These are phyloP conservation scores for Lomentospora prolificans DNA, from an alignment of 2,329 filamentous ascomycete genomes.

Conservation along the genomic window DNA sequence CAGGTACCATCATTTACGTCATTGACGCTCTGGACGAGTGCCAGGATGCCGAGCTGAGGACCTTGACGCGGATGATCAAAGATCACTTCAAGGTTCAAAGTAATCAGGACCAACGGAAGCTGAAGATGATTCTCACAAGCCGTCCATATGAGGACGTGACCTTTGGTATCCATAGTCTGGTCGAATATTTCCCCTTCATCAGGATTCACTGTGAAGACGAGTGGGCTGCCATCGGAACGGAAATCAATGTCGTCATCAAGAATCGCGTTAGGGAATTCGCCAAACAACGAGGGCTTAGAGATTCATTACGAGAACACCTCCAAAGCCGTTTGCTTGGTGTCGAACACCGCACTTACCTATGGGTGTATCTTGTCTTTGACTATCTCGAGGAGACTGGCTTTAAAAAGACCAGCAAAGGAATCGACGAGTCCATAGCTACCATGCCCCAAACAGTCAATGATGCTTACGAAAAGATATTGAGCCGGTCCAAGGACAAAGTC, in stretches of 20 bases:
- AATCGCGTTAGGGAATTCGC: too few species aligned
- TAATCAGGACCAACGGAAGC: too few species aligned
- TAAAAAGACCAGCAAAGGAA: constrained; percentile 14
- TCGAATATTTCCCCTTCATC: too few species aligned
- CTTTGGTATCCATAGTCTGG: constrained; percentile 16
- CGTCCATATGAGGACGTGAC: constrained; percentile 23
- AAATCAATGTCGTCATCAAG: too few species aligned
- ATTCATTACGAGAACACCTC: constrained; percentile 13
- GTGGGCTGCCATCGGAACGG: too few species aligned
- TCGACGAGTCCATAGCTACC: constrained; percentile 13
- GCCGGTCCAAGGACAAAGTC: constrained; percentile 11
- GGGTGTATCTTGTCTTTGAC: constrained; percentile 25
- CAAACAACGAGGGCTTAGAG: constrained; percentile 13
- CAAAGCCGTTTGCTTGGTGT: constrained; percentile 12
- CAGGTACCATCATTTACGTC: constrained; percentile 22
- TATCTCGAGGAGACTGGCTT: constrained; percentile 16
- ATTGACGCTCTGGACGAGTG: constrained; percentile 32
- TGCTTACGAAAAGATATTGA: constrained; percentile 20
- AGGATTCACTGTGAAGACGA: too few species aligned
- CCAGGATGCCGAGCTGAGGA: constrained; percentile 15
- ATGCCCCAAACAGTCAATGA: constrained; percentile 20
- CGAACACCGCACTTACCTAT: constrained; percentile 26
- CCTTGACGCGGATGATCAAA: constrained; percentile 15
- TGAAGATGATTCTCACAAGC: constrained; percentile 26
- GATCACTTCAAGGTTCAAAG: too few species aligned